phyloP scores from a whole-genome alignment of 352 stramenopile genomes.

The Pythium apleroticum region DNA sequence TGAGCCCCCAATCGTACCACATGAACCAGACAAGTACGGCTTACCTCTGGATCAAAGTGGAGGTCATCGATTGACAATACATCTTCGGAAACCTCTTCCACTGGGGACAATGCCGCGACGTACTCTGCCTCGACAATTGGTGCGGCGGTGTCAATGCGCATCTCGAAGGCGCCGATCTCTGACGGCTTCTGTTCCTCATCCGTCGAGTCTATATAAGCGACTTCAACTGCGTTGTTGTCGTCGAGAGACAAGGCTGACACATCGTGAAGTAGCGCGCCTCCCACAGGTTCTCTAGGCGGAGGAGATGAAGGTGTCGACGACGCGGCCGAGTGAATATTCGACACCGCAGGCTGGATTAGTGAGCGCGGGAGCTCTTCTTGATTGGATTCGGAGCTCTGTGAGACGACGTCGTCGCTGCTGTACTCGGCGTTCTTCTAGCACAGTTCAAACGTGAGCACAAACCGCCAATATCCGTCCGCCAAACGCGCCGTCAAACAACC shows the following conservation, averaged over 20 bases:
- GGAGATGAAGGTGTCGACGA: constrained; percentile 18
- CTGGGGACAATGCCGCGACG: constrained; percentile 13
- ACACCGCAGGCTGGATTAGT: constrained; percentile 3
- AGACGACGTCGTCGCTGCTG: constrained; percentile 23
- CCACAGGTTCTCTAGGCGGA: not conserved
- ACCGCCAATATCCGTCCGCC: not conserved
- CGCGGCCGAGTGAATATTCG: constrained; percentile 1
- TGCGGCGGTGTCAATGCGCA: not conserved
- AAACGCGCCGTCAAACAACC: not conserved
- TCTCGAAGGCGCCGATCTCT: constrained; percentile 9
- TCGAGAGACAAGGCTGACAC: constrained; percentile 14
- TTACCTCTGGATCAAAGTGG: constrained; percentile 16
- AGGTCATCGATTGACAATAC: constrained; percentile 18
- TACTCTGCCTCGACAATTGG: constrained; percentile 5
- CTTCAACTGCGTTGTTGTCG: constrained; percentile 3
- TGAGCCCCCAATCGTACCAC: not conserved
- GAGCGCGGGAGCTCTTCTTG: constrained; percentile 14
- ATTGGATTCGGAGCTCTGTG: constrained; percentile 25
- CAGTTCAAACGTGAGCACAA: not conserved
- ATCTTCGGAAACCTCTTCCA: constrained; percentile 23
- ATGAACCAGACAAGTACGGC: not conserved
- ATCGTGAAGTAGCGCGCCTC: not conserved
- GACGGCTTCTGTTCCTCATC: constrained; percentile 1
- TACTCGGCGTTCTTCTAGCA: constrained; percentile 23
- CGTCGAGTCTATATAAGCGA: not conserved